Evolutionary conservation across 805 yeast species (phyloP).

Genomic region (Citeromyces nyonsensis): DNA sequence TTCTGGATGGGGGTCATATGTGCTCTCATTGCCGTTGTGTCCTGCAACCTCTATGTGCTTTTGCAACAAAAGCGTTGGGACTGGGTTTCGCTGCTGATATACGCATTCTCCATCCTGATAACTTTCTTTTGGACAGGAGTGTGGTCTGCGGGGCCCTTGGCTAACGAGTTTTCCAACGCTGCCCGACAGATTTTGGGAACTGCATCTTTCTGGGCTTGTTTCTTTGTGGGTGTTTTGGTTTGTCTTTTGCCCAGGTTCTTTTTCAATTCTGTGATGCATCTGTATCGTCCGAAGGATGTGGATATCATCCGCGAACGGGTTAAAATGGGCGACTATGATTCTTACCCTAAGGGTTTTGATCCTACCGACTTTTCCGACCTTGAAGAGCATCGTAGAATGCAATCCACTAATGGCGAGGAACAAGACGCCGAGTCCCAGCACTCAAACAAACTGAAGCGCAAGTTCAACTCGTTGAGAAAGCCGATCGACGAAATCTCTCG

Average conservation of each 20-base stretch:
- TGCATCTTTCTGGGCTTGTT: conserved; percentile 47
- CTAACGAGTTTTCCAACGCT: conserved; percentile 48
- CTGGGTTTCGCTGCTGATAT: conserved; percentile 41
- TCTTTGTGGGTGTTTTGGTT: conserved; percentile 35
- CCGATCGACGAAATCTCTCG: conserved; percentile 1
- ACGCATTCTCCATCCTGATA: conserved; percentile 36
- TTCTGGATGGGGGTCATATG: conserved; percentile 58
- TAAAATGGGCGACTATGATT: conserved; percentile 31
- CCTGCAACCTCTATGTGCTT: conserved; percentile 53
- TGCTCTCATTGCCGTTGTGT: conserved; percentile 41
- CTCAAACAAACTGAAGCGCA: not conserved
- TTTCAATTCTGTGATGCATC: conserved; percentile 28
- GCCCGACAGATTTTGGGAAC: conserved; percentile 52
- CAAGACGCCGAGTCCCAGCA: not conserved
- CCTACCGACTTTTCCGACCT: conserved; percentile 27
- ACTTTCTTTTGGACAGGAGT: conserved; percentile 71
- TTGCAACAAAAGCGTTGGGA: conserved; percentile 70
- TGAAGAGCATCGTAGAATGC: conserved; percentile 6
- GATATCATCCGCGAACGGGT: conserved; percentile 58
- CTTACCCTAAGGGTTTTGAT: conserved; percentile 32
- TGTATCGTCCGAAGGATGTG: conserved; percentile 47
- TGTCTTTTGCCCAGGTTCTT: conserved; percentile 49
- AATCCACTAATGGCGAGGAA: not conserved
- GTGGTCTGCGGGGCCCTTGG: conserved; percentile 39
- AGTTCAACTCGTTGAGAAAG: not conserved